phyloP scores from a whole-genome alignment of 2,329 filamentous ascomycete genomes.

The Trichoderma endophyticum region DNA sequence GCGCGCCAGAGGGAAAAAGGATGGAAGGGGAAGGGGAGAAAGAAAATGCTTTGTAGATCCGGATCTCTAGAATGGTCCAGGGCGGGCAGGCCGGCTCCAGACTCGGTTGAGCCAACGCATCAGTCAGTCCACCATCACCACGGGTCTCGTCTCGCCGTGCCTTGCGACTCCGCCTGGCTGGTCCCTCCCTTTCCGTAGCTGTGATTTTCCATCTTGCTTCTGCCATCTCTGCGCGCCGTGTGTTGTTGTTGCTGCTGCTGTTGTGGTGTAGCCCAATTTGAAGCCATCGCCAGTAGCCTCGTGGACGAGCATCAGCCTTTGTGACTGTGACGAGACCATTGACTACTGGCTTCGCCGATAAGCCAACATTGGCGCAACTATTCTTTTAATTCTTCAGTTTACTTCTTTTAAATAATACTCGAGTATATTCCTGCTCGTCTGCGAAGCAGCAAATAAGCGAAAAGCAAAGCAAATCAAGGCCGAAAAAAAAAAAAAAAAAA shows the following conservation, averaged over 20 bases:
- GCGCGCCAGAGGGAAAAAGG: neutral
- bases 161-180: neutral
- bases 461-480: neutral
- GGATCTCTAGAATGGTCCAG: slow-evolving; percentile 10
- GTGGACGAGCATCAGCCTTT: neutral
- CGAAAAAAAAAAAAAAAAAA: neutral
- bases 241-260: neutral
- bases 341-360: neutral
- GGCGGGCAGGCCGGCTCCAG: slow-evolving; percentile 20
- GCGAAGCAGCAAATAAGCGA: neutral
- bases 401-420: neutral
- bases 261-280: neutral
- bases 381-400: neutral
- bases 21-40: neutral
- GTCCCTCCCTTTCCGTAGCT: slow-evolving; percentile 8
- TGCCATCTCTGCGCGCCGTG: neutral
- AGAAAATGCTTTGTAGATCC: neutral
- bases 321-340: neutral
- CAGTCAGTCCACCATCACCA: slow-evolving; percentile 22
- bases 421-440: neutral
- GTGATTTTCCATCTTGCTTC: neutral
- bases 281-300: slow-evolving; percentile 17
- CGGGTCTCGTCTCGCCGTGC: slow-evolving; percentile 5
- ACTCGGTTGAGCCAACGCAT: slow-evolving; percentile 20
- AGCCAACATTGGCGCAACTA: neutral